Evolutionary conservation across 345 rosid genomes (phyloP), one percentile per base, ranked within the genome.

Genomic region (Mallotus nudiflorus): DNA sequence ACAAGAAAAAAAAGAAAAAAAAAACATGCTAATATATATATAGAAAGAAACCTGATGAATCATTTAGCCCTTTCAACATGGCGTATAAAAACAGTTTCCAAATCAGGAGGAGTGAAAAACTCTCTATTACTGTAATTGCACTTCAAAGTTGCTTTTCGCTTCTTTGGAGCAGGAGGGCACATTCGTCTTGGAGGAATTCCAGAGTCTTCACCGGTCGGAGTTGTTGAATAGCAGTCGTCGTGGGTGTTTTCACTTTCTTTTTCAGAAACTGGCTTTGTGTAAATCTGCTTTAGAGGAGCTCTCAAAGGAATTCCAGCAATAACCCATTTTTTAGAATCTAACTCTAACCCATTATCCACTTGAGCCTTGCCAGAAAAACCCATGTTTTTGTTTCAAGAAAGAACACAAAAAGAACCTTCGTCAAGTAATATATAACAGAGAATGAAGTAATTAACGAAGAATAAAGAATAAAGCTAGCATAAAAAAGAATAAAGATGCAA

Each of bases 221-320:
- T 83, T 9, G 83, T 73, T 33, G 89, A 84, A 73, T 72, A 75
- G 12, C 73, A 82, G 3, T 48, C 73, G 24, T 25, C 58, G 3
- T 24, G 54, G 42, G 25, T 75, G 29, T 19, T 64, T 53, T 48
- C 81, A 45, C 58, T 45, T 18, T 67, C 84, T 33, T 63, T 78
- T 44, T 55, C 83, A 24, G 50, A 54, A 19, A 58, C 48, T 6
- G 82, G 82, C 20, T 57, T 78, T 1, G 87, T 77, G 70, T 73
- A 81, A 7, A 89, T 75, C 14, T 83, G 83, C 85, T 85, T 89
- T 66, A 93, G 75, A 0, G 96, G 89, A 40, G 85, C 82, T 53
- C 88, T 82, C 31, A 85, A 74, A 3, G 86, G 78, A 72, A 83
- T 77, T 57, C 89, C 96, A 6, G 89, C 82, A 59, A 86, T 76